Conservation (phyloP, 139 green algal species). For the Coelastrella sp. region DNA sequence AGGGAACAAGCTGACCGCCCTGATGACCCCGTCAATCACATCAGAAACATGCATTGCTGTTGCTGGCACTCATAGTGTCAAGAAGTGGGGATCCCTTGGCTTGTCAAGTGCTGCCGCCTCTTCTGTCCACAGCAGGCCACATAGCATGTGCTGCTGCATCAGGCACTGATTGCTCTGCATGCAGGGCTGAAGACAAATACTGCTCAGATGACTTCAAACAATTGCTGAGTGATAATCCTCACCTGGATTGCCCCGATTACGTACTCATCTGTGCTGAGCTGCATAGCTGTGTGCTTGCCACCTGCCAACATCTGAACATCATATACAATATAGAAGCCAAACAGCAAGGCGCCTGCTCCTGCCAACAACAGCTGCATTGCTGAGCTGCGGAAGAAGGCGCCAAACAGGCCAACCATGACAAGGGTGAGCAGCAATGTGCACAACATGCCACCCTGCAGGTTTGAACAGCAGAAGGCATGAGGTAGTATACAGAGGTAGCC, state of each 20-base stretch:
- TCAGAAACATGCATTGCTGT: no score
- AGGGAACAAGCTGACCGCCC: neutral
- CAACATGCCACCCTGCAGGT: conserved; percentile 20
- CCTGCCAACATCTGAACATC: conserved; percentile 42
- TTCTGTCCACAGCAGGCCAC: no score
- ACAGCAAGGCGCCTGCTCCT: conserved; percentile 8
- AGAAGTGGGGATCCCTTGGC: no score
- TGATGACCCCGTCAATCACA: neutral
- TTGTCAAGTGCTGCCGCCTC: no score
- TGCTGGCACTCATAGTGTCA: no score
- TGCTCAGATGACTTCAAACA: neutral
- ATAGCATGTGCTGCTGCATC: no score
- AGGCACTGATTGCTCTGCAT: neutral
- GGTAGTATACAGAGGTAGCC: no score
- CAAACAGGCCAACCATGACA: conserved; percentile 3
- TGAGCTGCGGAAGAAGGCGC: neutral
- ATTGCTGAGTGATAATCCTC: neutral
- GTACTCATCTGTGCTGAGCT: conserved; percentile 57
- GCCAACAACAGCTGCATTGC: conserved; percentile 19
- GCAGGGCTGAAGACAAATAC: neutral
- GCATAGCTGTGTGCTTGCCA: conserved; percentile 36
- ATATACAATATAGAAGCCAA: conserved; percentile 37
- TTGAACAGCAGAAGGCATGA: no score
- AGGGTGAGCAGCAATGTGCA: conserved; percentile 18
- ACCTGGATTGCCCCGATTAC: conserved; percentile 53